Base-by-base conservation (phyloP, 129 eudicot genomes). In the Flaveria bidentis region DNA sequence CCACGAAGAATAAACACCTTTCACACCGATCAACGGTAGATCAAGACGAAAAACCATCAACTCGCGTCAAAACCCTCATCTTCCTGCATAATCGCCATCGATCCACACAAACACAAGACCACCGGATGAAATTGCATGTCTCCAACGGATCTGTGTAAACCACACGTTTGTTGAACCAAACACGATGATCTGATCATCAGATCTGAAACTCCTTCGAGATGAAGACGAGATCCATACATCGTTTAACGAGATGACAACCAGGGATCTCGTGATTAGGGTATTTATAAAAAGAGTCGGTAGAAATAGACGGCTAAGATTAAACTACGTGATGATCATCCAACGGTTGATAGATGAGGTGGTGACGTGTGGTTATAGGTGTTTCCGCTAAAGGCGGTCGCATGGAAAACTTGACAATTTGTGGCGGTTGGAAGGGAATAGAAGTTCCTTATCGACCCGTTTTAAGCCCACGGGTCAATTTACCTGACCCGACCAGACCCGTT, bases 381-480 rank as follows among this genome's bases (percentile, higher is more conserved):
- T 63, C 79, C 71, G 50, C 9, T 75, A 25, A 46, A 75, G 79
- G 71, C 79, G 72, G 79, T 75, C 39, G 79, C 79, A 17, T 71
- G 50, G 30, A 17, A 46, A 62, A 75, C 58, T 46, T 62, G 71
- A 49, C 71, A 17, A 44, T 75, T 46, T 45, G 57, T 56, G 42
- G 57, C 18, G 62, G 62, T 8, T 4, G 14, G 22, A 3, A 18
- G 12, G 11, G 11, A 17, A 25, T 73, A 50, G 56, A 57, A 20
- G 20, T 13, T 52, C 55, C 76, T 11, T 52, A 52, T 1, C 10
- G 60, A 52, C 60, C 60, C 60, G 22, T 52, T 52, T 8, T 17
- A n/a, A 6, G 60, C 1, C 9, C n/a, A 52, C 58, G 2, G 58
- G n/a, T 52, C 9, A 52, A 1, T 7, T 13, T 13, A 52, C 18